These are phyloP conservation scores for Colletotrichum gigasporum DNA, from an alignment of 2,329 filamentous ascomycete species.

Conservation along the genomic window DNA sequence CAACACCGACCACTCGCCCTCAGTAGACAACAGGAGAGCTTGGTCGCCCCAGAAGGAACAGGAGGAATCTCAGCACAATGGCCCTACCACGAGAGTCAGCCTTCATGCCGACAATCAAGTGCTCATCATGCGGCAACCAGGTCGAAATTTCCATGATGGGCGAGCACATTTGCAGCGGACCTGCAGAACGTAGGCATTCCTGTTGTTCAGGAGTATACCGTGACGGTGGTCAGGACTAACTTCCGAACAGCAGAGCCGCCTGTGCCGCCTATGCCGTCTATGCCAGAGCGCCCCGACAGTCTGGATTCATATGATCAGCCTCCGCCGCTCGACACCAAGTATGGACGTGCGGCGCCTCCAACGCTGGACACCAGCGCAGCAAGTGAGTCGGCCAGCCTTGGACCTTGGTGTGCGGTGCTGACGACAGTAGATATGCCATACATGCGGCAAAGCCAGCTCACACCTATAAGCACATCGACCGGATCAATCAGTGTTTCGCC, in stretches of 20 bases:
- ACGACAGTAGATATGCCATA: slow-evolving; percentile 62
- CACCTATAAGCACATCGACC: slow-evolving; percentile 69
- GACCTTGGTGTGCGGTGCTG: slow-evolving; percentile 36
- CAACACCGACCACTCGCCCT: slow-evolving; percentile 5
- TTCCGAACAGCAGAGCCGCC: slow-evolving; percentile 46
- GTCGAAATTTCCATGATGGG: slow-evolving; percentile 89
- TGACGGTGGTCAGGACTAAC: background rate
- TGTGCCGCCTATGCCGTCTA: too few relatives aligned
- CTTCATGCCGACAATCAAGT: slow-evolving; percentile 87
- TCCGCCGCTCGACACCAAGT: slow-evolving; percentile 44
- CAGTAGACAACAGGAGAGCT: slow-evolving; percentile 2
- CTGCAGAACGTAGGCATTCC: slow-evolving; percentile 51
- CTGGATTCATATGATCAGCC: slow-evolving; percentile 40
- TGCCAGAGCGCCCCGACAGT: slow-evolving; percentile 39
- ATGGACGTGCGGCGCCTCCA: slow-evolving; percentile 51
- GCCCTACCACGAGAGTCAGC: slow-evolving; percentile 68
- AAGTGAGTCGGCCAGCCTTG: slow-evolving; percentile 50
- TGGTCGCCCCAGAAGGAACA: background rate
- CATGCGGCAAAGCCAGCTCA: slow-evolving; percentile 66
- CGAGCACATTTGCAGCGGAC: slow-evolving; percentile 77
- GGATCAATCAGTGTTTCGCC: slow-evolving; percentile 72
- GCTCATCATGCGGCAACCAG: slow-evolving; percentile 79
- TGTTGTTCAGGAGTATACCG: slow-evolving; percentile 24
- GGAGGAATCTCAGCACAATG: slow-evolving; percentile 50
- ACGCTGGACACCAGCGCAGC: slow-evolving; percentile 62